Conservation (phyloP, 768 basidiomycete genomes). For the Xerocomus potaroensis region DNA sequence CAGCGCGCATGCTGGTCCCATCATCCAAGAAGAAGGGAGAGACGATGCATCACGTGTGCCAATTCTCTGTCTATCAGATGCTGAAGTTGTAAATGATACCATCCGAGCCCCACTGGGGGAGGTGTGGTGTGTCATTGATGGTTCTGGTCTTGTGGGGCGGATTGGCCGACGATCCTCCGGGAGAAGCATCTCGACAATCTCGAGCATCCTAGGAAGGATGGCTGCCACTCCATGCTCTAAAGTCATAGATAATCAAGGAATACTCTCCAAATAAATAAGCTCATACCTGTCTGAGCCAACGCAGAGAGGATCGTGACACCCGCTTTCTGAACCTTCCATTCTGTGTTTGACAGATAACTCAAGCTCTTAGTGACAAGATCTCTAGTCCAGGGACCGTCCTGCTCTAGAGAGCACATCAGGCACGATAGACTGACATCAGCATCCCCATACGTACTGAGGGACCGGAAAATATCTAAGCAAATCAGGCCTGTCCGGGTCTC, state of each 20-base stretch:
- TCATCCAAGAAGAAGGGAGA: constrained; percentile 15
- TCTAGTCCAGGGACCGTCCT: constrained; percentile 5
- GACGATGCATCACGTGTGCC: not conserved
- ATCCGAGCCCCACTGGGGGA: not conserved
- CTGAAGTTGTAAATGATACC: too few species aligned
- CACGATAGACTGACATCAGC: too few species aligned
- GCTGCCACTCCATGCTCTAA: constrained; percentile 14
- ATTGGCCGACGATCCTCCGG: constrained; percentile 8
- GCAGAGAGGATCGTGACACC: constrained; percentile 22
- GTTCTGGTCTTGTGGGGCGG: not conserved
- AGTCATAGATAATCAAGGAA: not conserved
- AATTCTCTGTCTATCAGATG: too few species aligned
- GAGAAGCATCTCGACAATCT: constrained; percentile 19
- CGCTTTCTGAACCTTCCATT: constrained; percentile 21
- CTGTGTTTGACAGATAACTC: not conserved
- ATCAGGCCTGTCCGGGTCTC: constrained; percentile 19
- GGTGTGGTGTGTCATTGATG: not conserved
- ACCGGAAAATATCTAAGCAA: constrained; percentile 18
- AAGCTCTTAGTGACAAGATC: constrained; percentile 14
- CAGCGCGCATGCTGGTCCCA: constrained; percentile 24
- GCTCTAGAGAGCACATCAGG: constrained; percentile 4
- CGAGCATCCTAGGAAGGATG: constrained; percentile 2
- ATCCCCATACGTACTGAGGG: constrained; percentile 6
- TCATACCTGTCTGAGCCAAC: constrained; percentile 17
- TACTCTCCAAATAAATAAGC: not conserved